Conservation (phyloP, 2,329 filamentous ascomycete species). For the Neoascochyta sp. region DNA sequence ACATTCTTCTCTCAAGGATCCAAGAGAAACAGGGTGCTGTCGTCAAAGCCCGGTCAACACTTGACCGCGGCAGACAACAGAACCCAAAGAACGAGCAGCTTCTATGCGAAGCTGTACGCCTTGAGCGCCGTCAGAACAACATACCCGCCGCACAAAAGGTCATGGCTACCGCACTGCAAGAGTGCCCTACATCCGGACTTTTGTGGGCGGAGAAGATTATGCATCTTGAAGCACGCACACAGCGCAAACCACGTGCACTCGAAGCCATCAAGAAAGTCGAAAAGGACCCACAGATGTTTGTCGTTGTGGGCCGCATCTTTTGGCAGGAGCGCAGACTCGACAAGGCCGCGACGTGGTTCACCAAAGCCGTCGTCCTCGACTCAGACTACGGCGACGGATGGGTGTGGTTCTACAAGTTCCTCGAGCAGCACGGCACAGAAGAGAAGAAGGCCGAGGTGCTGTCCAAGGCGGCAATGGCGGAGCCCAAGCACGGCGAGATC, state of each 20-base stretch:
- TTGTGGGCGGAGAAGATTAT: slow-evolving; percentile 95
- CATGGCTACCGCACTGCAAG: slow-evolving; percentile 90
- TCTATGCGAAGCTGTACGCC: slow-evolving; percentile 89
- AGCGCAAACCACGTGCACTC: slow-evolving; percentile 83
- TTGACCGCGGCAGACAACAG: slow-evolving; percentile 84
- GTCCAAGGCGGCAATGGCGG: slow-evolving; percentile 72
- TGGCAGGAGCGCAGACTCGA: slow-evolving; percentile 91
- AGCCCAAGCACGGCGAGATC: slow-evolving; percentile 87
- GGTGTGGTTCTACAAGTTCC: slow-evolving; percentile 97
- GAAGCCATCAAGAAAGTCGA: slow-evolving; percentile 98
- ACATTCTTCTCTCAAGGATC: slow-evolving; percentile 82
- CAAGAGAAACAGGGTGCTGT: slow-evolving; percentile 80
- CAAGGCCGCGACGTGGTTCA: slow-evolving; percentile 95
- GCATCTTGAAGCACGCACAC: slow-evolving; percentile 85
- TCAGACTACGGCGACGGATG: slow-evolving; percentile 86
- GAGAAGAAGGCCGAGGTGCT: slow-evolving; percentile 88
- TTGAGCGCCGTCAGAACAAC: slow-evolving; percentile 86
- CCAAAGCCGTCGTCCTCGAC: slow-evolving; percentile 87
- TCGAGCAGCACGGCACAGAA: slow-evolving; percentile 86
- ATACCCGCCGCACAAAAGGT: slow-evolving; percentile 78
- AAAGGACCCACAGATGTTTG: slow-evolving; percentile 82
- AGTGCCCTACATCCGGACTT: slow-evolving; percentile 80
- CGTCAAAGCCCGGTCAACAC: slow-evolving; percentile 89
- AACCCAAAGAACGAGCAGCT: slow-evolving; percentile 80
- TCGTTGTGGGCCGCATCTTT: slow-evolving; percentile 90